Evolutionary conservation across 1,284 basidiomycete species (phyloP), one percentile per base, ranked within the genome.

Genomic region (Cutaneotrichosporon sp.): DNA sequence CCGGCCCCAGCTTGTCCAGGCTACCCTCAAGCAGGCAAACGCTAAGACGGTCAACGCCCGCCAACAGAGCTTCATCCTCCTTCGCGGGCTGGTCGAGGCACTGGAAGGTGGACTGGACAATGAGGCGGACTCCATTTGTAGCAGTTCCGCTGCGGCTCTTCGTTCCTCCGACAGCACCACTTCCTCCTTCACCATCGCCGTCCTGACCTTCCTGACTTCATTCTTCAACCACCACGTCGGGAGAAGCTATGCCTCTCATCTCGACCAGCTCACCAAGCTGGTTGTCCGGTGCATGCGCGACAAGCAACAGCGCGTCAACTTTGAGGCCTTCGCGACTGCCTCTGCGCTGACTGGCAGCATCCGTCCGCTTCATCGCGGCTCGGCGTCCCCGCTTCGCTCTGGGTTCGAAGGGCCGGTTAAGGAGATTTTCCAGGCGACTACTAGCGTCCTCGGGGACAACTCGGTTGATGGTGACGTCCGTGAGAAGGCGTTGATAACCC

Each of bases 391-490:
- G 4, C 70, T 82, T 11, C 65, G 73, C 3, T 46, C 67, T 4
- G 64, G 66, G 32, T 73, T 76, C 42, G 65, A 71, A 5, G 40
- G 65, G 16, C 89, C 90, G 86, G 81, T 87, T 1, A 86, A 90
- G 64, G 73, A 81, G 9, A 83, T 97, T 5, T 96, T 94, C 77
- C 81, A 86, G 13, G 88, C 90, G 60, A 89, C 91, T 3, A 82
- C 90, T 2, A 78, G 82, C 22, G 85, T 92, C 42, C 82, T 99
- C 47, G 86, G 83, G 58, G 90, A 87, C 59, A 86, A 90, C 65
- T 90, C 92, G 68, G 92, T 93, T 5, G 96, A 98, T 76, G 88
- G 91, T 13, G 93, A 97, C 69, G 92, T 99, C 38, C 87, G 92
- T 49, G 85, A 87, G 42, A 87, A 86, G 68, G 92, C 92, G 0